Evolutionary conservation across 192 early-diverging fungal species (phyloP).

Genomic region (Backusella circina): DNA sequence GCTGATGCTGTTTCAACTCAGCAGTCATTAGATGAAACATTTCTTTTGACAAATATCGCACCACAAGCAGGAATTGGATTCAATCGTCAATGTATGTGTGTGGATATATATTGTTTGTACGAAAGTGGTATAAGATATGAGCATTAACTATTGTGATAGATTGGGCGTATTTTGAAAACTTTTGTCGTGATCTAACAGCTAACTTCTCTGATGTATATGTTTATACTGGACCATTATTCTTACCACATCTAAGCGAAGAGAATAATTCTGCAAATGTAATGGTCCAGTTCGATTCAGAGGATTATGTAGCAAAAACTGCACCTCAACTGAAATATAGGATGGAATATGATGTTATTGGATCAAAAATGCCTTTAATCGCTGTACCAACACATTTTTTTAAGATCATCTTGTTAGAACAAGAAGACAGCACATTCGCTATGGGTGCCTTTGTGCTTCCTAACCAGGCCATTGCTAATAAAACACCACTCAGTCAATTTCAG

Average conservation of each 20-base stretch:
- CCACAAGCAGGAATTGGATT: conserved; percentile 42
- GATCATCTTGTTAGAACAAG: conserved; percentile 16
- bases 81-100: conserved; percentile 47
- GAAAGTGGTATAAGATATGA: background rate
- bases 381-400: conserved; percentile 70
- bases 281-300: background rate
- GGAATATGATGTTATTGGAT: conserved; percentile 18
- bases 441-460: conserved; percentile 86
- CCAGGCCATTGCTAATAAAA: conserved; percentile 53
- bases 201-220: conserved; percentile 53
- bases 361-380: conserved; percentile 17
- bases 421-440: conserved; percentile 37
- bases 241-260: conserved; percentile 34
- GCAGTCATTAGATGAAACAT: conserved; percentile 52
- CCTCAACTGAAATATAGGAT: conserved; percentile 14
- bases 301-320: background rate
- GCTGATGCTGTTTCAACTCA: conserved; percentile 51
- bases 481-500: conserved; percentile 59
- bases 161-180: conserved; percentile 56
- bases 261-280: background rate
- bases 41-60: conserved; percentile 32
- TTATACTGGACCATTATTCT: conserved; percentile 54
- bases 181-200: conserved; percentile 38
- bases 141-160: conserved; percentile 20
- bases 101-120: background rate